Evolutionary conservation across 2,329 filamentous ascomycete species (phyloP), one percentile per base, ranked within the genome.

Genomic region (Talaromyces sp.): DNA sequence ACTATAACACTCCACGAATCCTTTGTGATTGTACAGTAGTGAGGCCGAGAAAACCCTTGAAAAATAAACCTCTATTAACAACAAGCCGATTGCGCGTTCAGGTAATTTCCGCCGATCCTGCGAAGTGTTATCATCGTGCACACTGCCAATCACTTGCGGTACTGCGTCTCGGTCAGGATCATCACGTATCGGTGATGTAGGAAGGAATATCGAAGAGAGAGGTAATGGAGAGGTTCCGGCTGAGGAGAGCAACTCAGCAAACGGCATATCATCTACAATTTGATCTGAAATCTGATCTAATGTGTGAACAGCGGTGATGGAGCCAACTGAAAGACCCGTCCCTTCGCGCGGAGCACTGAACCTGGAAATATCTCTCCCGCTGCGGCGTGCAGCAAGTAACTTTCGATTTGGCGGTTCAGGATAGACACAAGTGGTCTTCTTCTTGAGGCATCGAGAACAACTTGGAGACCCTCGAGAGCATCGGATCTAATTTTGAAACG

Each of bases 341-440:
- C 22, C 43, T 47, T 13, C 19, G n/a, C 19, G 22, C 43, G 10
- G 43, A 13, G 43, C 43, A 47, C 22, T 47, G 19, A 47, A 19
- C 5, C 19, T 19, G 22, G 43, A 47, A 5, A 11, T 22, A 22
- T 13, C 19, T 47, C 43, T 47, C 19, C 43, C 43, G 19, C n/a
- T 47, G 22, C 58, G 58, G 13, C 58, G 58, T 25, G 58, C 43
- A 17, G 58, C 58, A 19, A 61, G 58, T 15, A 61, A 47, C 10
- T 31, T 61, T 61, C 58, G 58, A 61, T 61, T 61, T 35, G 58
- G 58, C 22, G 58, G 58, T 25, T 61, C 58, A 15, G 58, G 58
- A 50, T 61, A 61, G 5, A 61, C 43, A 47, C 58, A 61, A 19
- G 43, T 25, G 3, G 50, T 50, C 43, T 11, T 50, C 33, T 61